Conservation (phyloP, 306 rosid species). For the Lathyrus oleraceus region DNA sequence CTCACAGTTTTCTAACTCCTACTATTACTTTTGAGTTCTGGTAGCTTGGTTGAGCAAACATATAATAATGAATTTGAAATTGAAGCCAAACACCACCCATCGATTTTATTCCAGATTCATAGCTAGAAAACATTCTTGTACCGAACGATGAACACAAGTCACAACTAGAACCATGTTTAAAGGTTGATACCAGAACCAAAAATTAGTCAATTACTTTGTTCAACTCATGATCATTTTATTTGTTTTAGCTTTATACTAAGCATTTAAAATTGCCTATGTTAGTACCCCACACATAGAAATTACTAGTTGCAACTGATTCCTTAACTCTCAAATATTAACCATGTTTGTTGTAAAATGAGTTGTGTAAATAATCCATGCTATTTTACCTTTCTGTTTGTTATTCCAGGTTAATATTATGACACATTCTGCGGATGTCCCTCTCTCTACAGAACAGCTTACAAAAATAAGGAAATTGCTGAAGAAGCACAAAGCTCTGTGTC, state of each 20-base stretch:
- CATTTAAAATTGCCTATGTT: slow-evolving; percentile 1
- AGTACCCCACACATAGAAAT: slow-evolving; percentile 10
- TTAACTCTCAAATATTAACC: slow-evolving; percentile 19
- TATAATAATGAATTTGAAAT: background rate
- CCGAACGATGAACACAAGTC: background rate
- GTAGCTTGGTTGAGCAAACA: slow-evolving; percentile 18
- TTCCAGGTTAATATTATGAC: slow-evolving; percentile 89
- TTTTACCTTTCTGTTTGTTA: slow-evolving; percentile 33
- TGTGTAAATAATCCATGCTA: slow-evolving; percentile 29
- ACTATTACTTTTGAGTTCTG: background rate
- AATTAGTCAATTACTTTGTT: slow-evolving; percentile 19
- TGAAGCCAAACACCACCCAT: background rate
- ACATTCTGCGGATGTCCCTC: slow-evolving; percentile 69
- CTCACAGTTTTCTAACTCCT: slow-evolving; percentile 14
- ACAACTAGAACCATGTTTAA: slow-evolving; percentile 13
- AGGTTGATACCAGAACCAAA: slow-evolving; percentile 5
- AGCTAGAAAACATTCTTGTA: background rate
- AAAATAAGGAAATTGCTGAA: slow-evolving; percentile 77
- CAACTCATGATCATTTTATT: slow-evolving; percentile 12
- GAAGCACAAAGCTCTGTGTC: slow-evolving; percentile 63
- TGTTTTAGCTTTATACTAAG: slow-evolving; percentile 24
- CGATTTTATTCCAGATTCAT: slow-evolving; percentile 9
- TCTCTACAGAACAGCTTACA: slow-evolving; percentile 72
- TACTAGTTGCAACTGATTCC: slow-evolving; percentile 16
- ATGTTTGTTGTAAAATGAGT: slow-evolving; percentile 11